Percentiles rank a stretch among this genome's conserved stretches.
These are phyloP conservation scores for Tolypocladium paradoxum DNA, from an alignment of 2,329 filamentous ascomycete genomes.

Conservation along the genomic window DNA sequence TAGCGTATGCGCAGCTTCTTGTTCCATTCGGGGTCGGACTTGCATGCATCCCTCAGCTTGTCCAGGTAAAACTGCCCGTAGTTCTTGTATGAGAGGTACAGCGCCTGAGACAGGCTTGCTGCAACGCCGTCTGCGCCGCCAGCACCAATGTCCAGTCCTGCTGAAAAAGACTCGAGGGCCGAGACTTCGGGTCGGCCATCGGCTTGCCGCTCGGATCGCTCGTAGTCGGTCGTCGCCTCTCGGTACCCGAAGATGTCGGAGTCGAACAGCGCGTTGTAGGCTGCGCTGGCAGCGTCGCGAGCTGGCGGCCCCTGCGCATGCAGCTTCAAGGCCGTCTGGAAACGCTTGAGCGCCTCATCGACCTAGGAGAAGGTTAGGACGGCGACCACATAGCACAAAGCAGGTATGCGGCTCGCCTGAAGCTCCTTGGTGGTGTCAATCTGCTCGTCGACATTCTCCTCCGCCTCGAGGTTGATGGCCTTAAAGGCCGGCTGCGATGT, in stretches of 20 bases:
- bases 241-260: slow-evolving; percentile 93
- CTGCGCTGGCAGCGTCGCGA: slow-evolving; percentile 65
- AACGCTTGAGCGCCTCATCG: slow-evolving; percentile 91
- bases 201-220: slow-evolving; percentile 51
- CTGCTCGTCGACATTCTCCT: slow-evolving; percentile 82
- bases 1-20: slow-evolving; percentile 16
- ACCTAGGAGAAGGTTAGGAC: slow-evolving; percentile 39
- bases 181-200: slow-evolving; percentile 31
- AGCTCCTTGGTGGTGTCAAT: slow-evolving; percentile 92
- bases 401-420: slow-evolving; percentile 38
- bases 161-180: slow-evolving; percentile 35
- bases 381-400: fast-evolving
- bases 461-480: slow-evolving; percentile 87
- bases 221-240: slow-evolving; percentile 77
- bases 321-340: slow-evolving; percentile 81
- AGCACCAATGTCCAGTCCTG: slow-evolving; percentile 43
- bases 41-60: slow-evolving; percentile 21
- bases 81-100: slow-evolving; percentile 93
- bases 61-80: slow-evolving; percentile 89
- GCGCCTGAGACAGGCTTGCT: slow-evolving; percentile 74
- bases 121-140: slow-evolving; percentile 62
- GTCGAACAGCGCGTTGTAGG: slow-evolving; percentile 75
- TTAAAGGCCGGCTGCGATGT: slow-evolving; percentile 54
- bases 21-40: slow-evolving; percentile 42
- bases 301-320: slow-evolving; percentile 76